Evolutionary conservation across 495 filamentous ascomycete species (phyloP), one percentile per base, ranked within the genome.

Genomic region (Podospora sp.): DNA sequence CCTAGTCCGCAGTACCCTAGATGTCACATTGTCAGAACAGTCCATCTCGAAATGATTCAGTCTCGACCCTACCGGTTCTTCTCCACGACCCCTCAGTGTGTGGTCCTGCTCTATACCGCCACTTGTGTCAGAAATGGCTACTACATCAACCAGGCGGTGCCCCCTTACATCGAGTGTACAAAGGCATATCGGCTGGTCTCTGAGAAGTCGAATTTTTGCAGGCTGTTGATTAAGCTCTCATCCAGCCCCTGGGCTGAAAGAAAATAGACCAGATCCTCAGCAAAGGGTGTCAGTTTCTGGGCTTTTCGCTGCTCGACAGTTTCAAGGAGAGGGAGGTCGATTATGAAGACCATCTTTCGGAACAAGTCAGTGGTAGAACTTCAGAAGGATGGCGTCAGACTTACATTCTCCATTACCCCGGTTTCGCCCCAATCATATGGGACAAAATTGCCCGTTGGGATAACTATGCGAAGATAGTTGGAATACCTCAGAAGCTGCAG

Each of bases 401-500:
- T 11, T 70, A 88, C 87, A 74, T 96, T 96, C 72, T 97, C 93
- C 87, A 96, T 91, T 1, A 87, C 71, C 0, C 89, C 88, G 2
- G 84, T 83, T 72, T 94, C 93, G 0, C 93, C 93, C 93, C 93
- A 96, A 73, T 97, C 93, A 69, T 88, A 90, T 1, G 84, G 78
- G n/a, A 89, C 84, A 4, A 96, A 75, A 66, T 97, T 97, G 0
- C 91, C 93, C 9, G 86, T 93, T 0, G 93, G 93, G 0, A 97
- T 84, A 0, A 85, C 93, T 11, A 97, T 83, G 0, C 93, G 84
- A 1, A 96, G 72, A 71, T 93, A 87, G 0, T 66, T 71, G 0
- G 82, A 80, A 67, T 92, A 89, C 69, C 91, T 93, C 0, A 97
- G 82, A 0, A 97, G 81, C 84, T 92, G 91, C 14, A 97, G 77